Conservation (phyloP, 352 stramenopile genomes). For the Phytophthora syringae region DNA sequence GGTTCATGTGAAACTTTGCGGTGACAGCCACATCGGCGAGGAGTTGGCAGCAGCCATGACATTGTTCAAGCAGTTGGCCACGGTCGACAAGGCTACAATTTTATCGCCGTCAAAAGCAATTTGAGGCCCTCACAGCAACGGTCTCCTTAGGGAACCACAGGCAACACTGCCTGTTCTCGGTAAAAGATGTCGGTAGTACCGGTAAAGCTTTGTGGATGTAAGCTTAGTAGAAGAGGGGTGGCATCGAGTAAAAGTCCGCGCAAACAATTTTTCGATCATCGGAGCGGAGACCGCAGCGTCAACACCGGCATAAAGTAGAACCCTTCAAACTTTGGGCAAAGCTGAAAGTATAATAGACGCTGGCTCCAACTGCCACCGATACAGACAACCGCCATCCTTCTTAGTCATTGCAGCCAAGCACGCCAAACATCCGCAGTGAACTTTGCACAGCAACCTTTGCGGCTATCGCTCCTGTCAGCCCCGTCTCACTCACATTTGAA, state of each 20-base stretch:
- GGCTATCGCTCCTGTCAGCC: not conserved
- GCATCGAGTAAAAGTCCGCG: not conserved
- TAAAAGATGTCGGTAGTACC: too few relatives aligned
- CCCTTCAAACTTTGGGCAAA: not conserved
- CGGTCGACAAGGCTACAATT: too few relatives aligned
- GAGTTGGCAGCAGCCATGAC: too few relatives aligned
- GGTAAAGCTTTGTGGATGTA: too few relatives aligned
- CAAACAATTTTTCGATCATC: not conserved
- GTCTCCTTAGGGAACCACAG: too few relatives aligned
- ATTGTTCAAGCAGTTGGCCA: too few relatives aligned
- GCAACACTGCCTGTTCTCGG: too few relatives aligned
- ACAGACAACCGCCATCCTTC: not conserved
- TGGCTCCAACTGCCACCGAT: not conserved
- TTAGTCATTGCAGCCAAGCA: not conserved
- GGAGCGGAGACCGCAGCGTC: not conserved
- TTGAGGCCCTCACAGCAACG: too few relatives aligned
- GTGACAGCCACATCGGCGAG: too few relatives aligned
- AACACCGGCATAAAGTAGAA: not conserved
- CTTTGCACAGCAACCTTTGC: not conserved
- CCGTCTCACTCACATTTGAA: conserved; percentile 24
- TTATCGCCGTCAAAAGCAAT: too few relatives aligned
- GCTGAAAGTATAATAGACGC: not conserved
- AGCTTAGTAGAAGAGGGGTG: not conserved
- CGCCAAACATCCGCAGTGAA: not conserved
- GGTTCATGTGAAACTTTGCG: not conserved